Evolutionary conservation across 2,329 filamentous ascomycete genomes (phyloP), one percentile per base, ranked within the genome.

Genomic region (Corniculantispora saksenae): DNA sequence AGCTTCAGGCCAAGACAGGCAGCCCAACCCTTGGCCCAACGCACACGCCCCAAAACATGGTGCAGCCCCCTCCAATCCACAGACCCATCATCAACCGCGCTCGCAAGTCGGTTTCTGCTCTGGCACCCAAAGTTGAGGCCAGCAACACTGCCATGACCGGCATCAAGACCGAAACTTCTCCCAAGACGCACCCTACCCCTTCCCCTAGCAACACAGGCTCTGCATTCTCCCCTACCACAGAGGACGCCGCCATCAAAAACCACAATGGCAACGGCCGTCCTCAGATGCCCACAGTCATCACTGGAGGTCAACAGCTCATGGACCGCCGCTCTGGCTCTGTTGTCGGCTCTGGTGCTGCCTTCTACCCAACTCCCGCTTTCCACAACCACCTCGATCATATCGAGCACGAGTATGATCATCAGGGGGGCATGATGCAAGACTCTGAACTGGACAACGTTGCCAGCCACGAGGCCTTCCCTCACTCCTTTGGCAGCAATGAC

Each of bases 391-490:
- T 96, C 79, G 92, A 96, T 79, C 93, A 97, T 83, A 88, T 98
- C 78, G 94, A 98, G 82, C 93, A 97, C 85, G 94, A 98, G 83
- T 98, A 97, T 81, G 94, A 97, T 77, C 91, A 92, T 63, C 91
- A 93, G 80, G 87, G 87, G 77, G 93, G 94, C 73, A 91, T 97
- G 84, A 88, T 96, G 77, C 94, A 97, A 73, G 92, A 96, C 67
- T 82, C 89, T 70, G 89, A 91, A 71, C 86, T 89, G 69, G 89
- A 93, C 67, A 87, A 88, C 13, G 85, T 23, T 3, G 17, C 35
- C 21, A 17, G 23, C 13, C n/a, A 8, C 8, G 61, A 64, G 23
- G 6, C 90, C 3, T 80, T 87, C 17, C 86, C 89, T 10, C 94
- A 91, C 71, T 81, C 86, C 15, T 81, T 82, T 66, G 79, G 81